These are phyloP conservation scores for Didymella glomerata DNA, from an alignment of 2,329 filamentous ascomycete species.

Conservation along the genomic window DNA sequence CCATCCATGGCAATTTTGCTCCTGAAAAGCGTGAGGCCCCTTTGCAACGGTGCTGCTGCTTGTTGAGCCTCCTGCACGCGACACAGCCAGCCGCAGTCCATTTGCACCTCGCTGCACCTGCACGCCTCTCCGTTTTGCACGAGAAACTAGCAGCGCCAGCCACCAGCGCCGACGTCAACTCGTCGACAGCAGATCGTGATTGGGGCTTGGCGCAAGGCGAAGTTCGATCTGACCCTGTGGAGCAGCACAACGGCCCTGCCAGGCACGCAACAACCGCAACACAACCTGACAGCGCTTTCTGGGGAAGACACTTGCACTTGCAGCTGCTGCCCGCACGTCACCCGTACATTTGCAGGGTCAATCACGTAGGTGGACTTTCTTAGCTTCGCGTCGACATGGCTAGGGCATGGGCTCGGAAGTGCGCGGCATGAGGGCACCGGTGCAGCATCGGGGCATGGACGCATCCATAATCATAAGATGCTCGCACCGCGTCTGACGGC, in stretches of 20 bases:
- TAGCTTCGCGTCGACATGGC: constrained; percentile 9
- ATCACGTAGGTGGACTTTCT: constrained; percentile 23
- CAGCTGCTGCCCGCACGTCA: constrained; percentile 4
- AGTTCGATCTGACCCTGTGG: constrained; percentile 8
- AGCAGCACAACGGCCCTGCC: constrained; percentile 17
- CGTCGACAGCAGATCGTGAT: constrained; percentile 13
- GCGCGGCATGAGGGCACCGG: constrained; percentile 16
- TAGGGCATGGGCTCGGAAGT: constrained; percentile 15
- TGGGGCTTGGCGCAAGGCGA: constrained; percentile 22
- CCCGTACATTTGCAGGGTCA: constrained; percentile 9
- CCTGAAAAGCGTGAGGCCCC: constrained; percentile 22
- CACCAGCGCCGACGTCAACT: constrained; percentile 7
- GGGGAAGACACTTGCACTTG: constrained; percentile 5
- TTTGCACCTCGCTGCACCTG: not conserved
- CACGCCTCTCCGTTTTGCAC: not conserved
- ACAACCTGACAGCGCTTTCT: not conserved
- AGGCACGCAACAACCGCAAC: constrained; percentile 12
- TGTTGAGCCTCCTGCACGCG: constrained; percentile 19
- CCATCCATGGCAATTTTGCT: constrained; percentile 19
- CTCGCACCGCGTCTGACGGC: constrained; percentile 7
- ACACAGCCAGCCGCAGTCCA: constrained; percentile 1
- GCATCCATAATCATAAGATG: constrained; percentile 14
- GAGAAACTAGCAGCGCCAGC: not conserved
- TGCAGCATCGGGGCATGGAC: constrained; percentile 8
- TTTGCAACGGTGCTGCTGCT: constrained; percentile 16